Evolutionary conservation across 2,329 filamentous ascomycete genomes (phyloP).

Genomic region (Aspergillus proliferans): DNA sequence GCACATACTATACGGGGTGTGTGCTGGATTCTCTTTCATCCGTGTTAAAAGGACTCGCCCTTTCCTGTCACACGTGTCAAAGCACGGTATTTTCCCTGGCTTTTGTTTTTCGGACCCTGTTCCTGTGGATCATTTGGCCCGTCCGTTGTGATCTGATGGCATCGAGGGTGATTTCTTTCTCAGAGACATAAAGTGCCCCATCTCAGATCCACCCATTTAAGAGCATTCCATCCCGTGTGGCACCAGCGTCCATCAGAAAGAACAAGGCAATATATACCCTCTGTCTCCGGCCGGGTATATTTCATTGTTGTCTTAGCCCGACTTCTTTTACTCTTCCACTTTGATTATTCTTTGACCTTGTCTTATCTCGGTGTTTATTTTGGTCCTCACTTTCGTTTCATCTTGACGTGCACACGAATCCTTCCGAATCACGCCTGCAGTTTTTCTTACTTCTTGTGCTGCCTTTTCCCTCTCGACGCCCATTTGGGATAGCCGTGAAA

Average conservation of each 20-base stretch:
- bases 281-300: conserved; percentile 3
- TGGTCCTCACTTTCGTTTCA: neutral
- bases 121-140: conserved; percentile 11
- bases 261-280: conserved; percentile 6
- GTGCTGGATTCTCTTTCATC: conserved; percentile 1
- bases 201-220: conserved; percentile 13
- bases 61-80: conserved; percentile 15
- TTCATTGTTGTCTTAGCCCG: neutral
- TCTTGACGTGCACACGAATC: neutral
- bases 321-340: neutral
- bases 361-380: neutral
- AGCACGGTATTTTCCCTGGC: conserved; percentile 10
- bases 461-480: neutral
- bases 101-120: conserved; percentile 4
- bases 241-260: neutral
- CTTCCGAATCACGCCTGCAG: neutral
- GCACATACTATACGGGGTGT: neutral
- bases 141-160: conserved; percentile 11
- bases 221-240: conserved; percentile 13
- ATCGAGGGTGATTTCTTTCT: conserved; percentile 15
- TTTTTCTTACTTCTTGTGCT: neutral
- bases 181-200: conserved; percentile 4
- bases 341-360: neutral
- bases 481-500: neutral
- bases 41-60: neutral